phyloP scores from a whole-genome alignment of 139 green algal genomes.

The Nannochloris sp. region DNA sequence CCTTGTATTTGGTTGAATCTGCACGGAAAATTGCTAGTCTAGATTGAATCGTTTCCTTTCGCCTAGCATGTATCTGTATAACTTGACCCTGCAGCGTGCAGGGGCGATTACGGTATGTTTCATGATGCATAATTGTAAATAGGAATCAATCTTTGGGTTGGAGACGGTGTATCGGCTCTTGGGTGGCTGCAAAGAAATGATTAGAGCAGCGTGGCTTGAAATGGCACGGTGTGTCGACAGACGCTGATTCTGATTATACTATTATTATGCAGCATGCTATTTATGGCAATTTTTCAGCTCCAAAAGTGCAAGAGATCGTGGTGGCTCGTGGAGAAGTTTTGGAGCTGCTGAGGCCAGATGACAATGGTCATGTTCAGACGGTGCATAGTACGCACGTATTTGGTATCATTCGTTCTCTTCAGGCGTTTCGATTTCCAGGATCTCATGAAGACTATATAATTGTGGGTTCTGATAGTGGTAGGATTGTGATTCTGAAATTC shows the following conservation, averaged over 20 bases:
- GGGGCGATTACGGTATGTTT: conserved; percentile 65
- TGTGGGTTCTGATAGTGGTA: conserved; percentile 82
- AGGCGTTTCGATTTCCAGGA: conserved; percentile 84
- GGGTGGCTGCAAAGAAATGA: neutral
- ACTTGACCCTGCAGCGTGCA: conserved; percentile 64
- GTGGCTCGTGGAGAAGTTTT: conserved; percentile 81
- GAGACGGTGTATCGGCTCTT: neutral
- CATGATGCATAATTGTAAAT: neutral
- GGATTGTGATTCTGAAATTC: conserved; percentile 94
- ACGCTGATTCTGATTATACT: neutral
- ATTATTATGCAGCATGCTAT: conserved; percentile 58
- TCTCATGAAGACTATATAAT: conserved; percentile 79
- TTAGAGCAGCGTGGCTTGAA: conserved; percentile 1
- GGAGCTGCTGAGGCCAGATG: conserved; percentile 91
- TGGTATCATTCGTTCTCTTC: conserved; percentile 78
- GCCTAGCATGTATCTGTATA: conserved; percentile 59
- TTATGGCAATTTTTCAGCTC: conserved; percentile 91
- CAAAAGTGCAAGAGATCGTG: conserved; percentile 93
- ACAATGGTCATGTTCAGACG: conserved; percentile 67
- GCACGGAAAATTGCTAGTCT: no score
- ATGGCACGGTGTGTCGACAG: neutral
- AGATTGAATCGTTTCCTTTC: no score
- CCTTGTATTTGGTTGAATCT: no score
- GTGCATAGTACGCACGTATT: conserved; percentile 57
- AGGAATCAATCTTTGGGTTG: neutral